phyloP scores from a whole-genome alignment of 2,329 filamentous ascomycete genomes.

The Septoria petroselini region DNA sequence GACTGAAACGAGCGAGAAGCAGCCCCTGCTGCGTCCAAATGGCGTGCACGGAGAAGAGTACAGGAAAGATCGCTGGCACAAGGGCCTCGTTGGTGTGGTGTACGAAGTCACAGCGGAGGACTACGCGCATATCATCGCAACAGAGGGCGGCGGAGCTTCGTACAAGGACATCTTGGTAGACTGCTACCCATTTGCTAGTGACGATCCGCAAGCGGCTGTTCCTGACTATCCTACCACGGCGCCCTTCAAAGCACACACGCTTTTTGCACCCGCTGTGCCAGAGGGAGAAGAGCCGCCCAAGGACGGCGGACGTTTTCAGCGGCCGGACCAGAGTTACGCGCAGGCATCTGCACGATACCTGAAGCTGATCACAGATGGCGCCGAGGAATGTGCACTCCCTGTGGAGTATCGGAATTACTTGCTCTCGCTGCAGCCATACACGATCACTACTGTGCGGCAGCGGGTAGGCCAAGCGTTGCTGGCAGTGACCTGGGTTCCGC shows the following conservation, averaged over 20 bases:
- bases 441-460: constrained; percentile 65
- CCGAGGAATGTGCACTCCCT: constrained; percentile 75
- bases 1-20: constrained; percentile 34
- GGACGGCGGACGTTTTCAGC: constrained; percentile 47
- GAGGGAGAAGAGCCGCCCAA: constrained; percentile 35
- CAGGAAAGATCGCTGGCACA: constrained; percentile 62
- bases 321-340: constrained; percentile 68
- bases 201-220: constrained; percentile 52
- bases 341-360: constrained; percentile 83
- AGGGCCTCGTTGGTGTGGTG: constrained; percentile 85
- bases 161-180: constrained; percentile 81
- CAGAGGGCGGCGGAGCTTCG: constrained; percentile 80
- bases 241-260: constrained; percentile 78
- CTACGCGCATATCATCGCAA: constrained; percentile 81
- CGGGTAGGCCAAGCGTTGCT: constrained; percentile 63
- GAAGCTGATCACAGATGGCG: constrained; percentile 73
- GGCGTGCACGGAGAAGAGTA: constrained; percentile 36
- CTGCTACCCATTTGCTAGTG: constrained; percentile 66
- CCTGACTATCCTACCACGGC: constrained; percentile 61
- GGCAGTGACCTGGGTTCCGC: constrained; percentile 56
- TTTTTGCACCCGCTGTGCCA: constrained; percentile 62
- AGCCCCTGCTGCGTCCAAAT: constrained; percentile 28
- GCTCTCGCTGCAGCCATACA: constrained; percentile 65
- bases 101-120: constrained; percentile 87
- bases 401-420: constrained; percentile 74